Evolutionary conservation across 345 rosid genomes (phyloP).

Genomic region (Diplotaxis tenuifolia): DNA sequence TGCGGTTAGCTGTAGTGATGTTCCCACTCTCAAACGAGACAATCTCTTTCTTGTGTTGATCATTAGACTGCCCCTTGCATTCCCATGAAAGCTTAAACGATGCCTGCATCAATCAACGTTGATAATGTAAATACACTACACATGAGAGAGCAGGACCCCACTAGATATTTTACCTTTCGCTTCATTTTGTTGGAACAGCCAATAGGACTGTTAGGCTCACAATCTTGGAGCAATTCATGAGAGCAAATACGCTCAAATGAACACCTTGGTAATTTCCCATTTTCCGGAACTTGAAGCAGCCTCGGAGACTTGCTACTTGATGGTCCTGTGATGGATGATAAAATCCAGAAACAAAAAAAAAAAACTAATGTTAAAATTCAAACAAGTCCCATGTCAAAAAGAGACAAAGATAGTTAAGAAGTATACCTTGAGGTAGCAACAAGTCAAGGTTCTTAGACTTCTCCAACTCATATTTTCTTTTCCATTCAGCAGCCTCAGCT

Average conservation of each 20-base stretch:
- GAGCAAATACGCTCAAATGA: background rate
- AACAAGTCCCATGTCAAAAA: too few species aligned
- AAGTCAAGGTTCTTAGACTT: background rate
- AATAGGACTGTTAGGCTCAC: background rate
- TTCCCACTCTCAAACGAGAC: slow-evolving; percentile 95
- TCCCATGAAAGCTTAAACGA: slow-evolving; percentile 96
- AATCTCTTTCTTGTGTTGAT: slow-evolving; percentile 89
- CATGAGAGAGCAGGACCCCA: background rate
- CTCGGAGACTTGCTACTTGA: slow-evolving; percentile 40
- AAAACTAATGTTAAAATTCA: slow-evolving; percentile 15
- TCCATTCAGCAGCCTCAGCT: background rate
- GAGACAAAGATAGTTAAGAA: too few species aligned
- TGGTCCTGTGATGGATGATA: slow-evolving; percentile 46
- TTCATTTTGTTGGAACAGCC: background rate
- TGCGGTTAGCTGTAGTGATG: slow-evolving; percentile 87
- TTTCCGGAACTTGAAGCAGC: slow-evolving; percentile 33
- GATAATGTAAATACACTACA: background rate
- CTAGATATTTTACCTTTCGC: background rate
- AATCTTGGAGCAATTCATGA: background rate
- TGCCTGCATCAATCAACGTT: slow-evolving; percentile 56
- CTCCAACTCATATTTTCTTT: background rate
- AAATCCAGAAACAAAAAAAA: slow-evolving; percentile 30
- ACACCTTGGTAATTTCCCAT: background rate
- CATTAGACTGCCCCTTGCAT: slow-evolving; percentile 75
- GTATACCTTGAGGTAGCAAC: background rate